Base-by-base conservation (phyloP, 1,139 yeast species). In the Yamadazyma triangularis region DNA sequence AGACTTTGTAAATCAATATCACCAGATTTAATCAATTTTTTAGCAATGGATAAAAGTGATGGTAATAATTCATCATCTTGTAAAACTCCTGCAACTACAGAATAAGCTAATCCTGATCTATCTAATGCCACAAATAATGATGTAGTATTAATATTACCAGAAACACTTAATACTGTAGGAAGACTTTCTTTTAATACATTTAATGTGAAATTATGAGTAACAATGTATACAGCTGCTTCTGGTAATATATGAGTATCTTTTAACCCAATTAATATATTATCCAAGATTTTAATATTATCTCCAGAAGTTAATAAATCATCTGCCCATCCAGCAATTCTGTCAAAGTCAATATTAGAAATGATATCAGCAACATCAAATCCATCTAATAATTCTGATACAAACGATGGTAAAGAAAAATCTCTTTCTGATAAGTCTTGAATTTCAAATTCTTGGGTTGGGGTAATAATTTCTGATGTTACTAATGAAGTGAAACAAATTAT, bases 51-150 rank as follows among this genome's bases (percentile, higher is more conserved):
- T 22, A 50, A 40, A 23, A 58, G 42, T 23, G 58, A 49, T 25
- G 64, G 62, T 32, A 58, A 44, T 26, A 56, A 48, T n/a, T 48
- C 42, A 13, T 51, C 48, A 38, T 55, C 54, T 27, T 52, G 46
- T 25, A 60, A 36, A 24, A 50, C 34, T 22, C 53, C 53, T 9
- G 61, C 53, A 36, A 60, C 43, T 26, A 58, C 38, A 3, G 52
- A 45, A 35, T 60, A 60, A n/a, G 53, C 60, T 38, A 60, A 54
- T 4, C 58, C 58, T 13, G 65, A 58, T 35, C 53, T 41, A 36
- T 59, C 63, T 34, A 60, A 56, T 7, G 64, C 64, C 27, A 47
- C 53, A 39, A 56, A 58, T 19, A 60, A 42, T n/a, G 50, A 40
- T 15, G 64, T 59, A 24, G 56, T 38, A 40, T 60, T 56, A 32